These are phyloP conservation scores for Cladosporium sp. DNA, from an alignment of 2,329 filamentous ascomycete genomes.

Conservation along the genomic window DNA sequence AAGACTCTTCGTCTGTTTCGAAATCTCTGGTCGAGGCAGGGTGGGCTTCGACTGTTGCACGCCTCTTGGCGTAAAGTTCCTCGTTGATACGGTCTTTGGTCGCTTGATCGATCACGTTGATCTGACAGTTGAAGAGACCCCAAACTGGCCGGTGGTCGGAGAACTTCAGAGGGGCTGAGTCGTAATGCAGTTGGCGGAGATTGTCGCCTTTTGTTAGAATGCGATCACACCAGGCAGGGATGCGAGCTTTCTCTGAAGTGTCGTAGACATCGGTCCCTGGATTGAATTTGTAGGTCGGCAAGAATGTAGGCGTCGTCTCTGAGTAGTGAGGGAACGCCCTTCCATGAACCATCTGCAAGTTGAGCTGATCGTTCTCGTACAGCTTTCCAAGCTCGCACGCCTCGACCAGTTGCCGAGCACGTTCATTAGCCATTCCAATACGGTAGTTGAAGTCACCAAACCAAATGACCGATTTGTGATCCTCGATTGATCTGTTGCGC, in stretches of 20 bases:
- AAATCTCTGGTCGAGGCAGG: conserved; percentile 51
- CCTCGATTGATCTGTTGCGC: conserved; percentile 80
- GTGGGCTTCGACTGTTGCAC: conserved; percentile 59
- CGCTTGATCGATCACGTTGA: conserved; percentile 72
- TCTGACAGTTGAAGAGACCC: conserved; percentile 76
- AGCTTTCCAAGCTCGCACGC: conserved; percentile 67
- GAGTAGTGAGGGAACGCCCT: conserved; percentile 87
- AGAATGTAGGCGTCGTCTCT: conserved; percentile 79
- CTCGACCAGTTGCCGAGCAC: conserved; percentile 67
- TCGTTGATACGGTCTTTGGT: conserved; percentile 66
- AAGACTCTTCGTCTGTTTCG: conserved; percentile 69
- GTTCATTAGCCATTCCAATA: conserved; percentile 76
- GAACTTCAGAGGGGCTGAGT: conserved; percentile 74
- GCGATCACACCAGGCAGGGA: conserved; percentile 95
- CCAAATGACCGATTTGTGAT: conserved; percentile 90
- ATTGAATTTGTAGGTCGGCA: conserved; percentile 94
- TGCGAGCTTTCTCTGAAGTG: conserved; percentile 88
- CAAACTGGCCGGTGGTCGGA: conserved; percentile 97
- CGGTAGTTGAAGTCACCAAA: conserved; percentile 98
- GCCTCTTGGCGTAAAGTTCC: conserved; percentile 64
- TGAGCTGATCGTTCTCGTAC: conserved; percentile 91
- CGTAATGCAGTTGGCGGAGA: conserved; percentile 75
- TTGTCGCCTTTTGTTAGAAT: conserved; percentile 81
- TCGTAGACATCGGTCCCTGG: conserved; percentile 84
- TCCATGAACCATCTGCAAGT: conserved; percentile 92